Evolutionary conservation across 352 stramenopile genomes (phyloP).

Genomic region (Blastocystis sp.): DNA sequence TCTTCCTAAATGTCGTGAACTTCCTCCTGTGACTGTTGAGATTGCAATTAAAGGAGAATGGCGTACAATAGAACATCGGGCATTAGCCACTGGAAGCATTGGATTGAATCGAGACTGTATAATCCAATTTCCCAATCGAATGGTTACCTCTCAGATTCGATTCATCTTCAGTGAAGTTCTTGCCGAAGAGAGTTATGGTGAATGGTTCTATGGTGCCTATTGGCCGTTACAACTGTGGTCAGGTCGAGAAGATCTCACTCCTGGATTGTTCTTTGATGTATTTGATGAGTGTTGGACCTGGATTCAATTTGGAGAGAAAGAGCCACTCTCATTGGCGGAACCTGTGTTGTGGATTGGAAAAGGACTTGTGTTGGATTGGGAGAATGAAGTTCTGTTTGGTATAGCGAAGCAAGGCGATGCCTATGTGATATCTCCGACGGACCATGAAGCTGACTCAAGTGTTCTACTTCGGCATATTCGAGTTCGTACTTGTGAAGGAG

Average conservation of each 20-base stretch:
- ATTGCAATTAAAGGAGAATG: not conserved
- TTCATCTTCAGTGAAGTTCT: not conserved
- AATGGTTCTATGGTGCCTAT: not conserved
- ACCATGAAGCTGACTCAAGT: not conserved
- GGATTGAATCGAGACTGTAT: not conserved
- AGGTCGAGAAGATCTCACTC: not conserved
- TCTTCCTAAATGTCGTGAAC: not conserved
- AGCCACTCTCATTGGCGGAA: not conserved
- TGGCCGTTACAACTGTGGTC: not conserved
- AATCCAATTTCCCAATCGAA: not conserved
- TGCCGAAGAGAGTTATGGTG: not conserved
- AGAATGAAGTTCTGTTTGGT: constrained; percentile 23
- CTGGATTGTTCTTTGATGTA: constrained; percentile 13
- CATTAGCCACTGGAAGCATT: not conserved
- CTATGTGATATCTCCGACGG: not conserved
- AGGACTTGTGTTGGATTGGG: constrained; percentile 28
- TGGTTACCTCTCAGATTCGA: not conserved
- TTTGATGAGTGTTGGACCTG: not conserved
- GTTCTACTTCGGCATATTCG: not conserved
- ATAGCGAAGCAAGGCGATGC: not conserved
- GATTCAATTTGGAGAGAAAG: not conserved
- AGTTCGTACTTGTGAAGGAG: not conserved
- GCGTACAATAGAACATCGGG: not conserved
- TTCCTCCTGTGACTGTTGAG: not conserved
- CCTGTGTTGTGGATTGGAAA: not conserved